Evolutionary conservation across 257 asterid genomes (phyloP).

Genomic region (Prunella vulgaris): DNA sequence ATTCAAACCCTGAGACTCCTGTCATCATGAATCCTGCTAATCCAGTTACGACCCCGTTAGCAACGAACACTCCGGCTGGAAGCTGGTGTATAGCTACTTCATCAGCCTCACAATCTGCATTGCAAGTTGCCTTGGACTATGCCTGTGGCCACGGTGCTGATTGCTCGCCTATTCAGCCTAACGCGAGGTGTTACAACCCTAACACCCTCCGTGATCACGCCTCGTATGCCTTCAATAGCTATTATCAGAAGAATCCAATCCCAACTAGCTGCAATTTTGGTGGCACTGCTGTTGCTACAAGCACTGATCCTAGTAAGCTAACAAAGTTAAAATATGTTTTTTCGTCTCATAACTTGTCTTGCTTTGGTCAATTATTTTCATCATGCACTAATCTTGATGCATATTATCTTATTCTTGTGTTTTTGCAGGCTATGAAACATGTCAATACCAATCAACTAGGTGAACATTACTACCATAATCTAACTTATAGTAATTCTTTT

Average conservation of each 20-base stretch:
- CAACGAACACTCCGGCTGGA: conserved; percentile 37
- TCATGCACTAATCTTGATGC: not conserved
- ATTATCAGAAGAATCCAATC: conserved; percentile 61
- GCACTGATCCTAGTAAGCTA: conserved; percentile 67
- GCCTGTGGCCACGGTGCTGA: conserved; percentile 74
- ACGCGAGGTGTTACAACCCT: conserved; percentile 50
- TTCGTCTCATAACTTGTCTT: too few species aligned
- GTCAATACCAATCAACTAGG: conserved; percentile 79
- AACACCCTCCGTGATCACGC: conserved; percentile 46
- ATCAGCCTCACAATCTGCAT: conserved; percentile 42
- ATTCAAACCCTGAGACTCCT: conserved; percentile 44
- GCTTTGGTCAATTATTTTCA: too few species aligned
- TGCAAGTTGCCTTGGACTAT: conserved; percentile 67
- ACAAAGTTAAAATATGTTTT: too few species aligned
- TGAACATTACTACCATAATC: conserved; percentile 19
- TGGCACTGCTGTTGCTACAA: conserved; percentile 61
- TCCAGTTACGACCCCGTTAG: conserved; percentile 44
- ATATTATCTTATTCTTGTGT: conserved; percentile 9
- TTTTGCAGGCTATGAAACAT: conserved; percentile 74
- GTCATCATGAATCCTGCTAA: conserved; percentile 35
- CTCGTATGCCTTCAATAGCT: conserved; percentile 65
- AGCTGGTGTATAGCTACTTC: conserved; percentile 81
- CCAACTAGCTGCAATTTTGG: conserved; percentile 76
- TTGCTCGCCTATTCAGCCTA: conserved; percentile 54
- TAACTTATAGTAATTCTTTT: not conserved